Conservation (phyloP, 345 rosid species). For the Erodium maritimum region DNA sequence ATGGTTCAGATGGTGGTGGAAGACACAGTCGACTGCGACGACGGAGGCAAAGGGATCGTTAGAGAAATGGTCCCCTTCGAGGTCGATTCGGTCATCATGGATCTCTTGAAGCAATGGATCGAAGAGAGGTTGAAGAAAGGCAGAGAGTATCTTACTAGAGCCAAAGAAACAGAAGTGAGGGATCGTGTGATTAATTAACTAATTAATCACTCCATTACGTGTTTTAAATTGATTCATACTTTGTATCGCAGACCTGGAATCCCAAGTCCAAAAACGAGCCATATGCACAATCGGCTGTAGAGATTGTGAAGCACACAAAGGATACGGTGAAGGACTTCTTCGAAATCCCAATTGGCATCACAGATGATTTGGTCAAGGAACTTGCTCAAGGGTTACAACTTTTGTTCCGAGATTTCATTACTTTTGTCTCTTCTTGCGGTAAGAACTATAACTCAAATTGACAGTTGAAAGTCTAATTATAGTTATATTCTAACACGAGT, state of each 20-base stretch:
- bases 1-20: constrained; percentile 46
- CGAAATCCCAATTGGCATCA: constrained; percentile 64
- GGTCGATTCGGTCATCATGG: constrained; percentile 60
- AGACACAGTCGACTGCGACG: constrained; percentile 35
- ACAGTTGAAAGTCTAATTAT: no score
- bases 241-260: constrained; percentile 63
- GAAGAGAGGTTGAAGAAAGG: constrained; percentile 47
- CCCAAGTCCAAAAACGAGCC: constrained; percentile 93
- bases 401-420: constrained; percentile 55
- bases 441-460: constrained; percentile 12
- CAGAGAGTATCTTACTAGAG: constrained; percentile 39
- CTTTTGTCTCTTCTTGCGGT: constrained; percentile 80
- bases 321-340: constrained; percentile 72
- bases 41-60: constrained; percentile 33
- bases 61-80: constrained; percentile 67
- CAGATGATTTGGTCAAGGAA: constrained; percentile 59
- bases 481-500: no score
- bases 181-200: no score
- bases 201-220: no score
- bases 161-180: constrained; percentile 74
- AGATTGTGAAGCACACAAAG: constrained; percentile 46
- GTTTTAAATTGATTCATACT: no score
- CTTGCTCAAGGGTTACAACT: constrained; percentile 60
- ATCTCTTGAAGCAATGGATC: constrained; percentile 57
- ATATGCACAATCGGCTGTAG: constrained; percentile 62